phyloP scores from a whole-genome alignment of 768 basidiomycete species.

The Hysterangium stoloniferum region DNA sequence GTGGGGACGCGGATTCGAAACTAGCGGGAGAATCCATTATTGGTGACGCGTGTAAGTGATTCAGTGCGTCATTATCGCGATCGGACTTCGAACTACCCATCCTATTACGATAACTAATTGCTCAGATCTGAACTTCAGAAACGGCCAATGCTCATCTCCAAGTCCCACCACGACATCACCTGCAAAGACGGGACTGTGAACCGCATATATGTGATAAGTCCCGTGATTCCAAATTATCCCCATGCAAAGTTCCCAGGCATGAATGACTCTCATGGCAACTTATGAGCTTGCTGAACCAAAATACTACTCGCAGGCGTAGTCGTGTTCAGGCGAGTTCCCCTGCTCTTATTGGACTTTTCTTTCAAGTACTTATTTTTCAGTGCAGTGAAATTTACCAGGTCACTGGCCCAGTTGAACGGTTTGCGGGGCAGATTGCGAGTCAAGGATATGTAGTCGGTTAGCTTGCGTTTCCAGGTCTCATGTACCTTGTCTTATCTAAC shows the following conservation, averaged over 20 bases:
- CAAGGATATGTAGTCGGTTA: conserved; percentile 78
- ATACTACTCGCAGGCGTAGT: conserved; percentile 57
- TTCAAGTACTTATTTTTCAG: neutral
- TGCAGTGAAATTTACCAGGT: conserved; percentile 91
- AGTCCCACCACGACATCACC: conserved; percentile 69
- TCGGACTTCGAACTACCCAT: no score
- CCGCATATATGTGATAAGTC: conserved; percentile 77
- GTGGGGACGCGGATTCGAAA: no score
- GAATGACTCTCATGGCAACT: conserved; percentile 1
- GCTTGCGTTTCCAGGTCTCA: conserved; percentile 18
- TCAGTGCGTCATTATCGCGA: no score
- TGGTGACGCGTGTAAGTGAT: no score
- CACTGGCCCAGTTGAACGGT: conserved; percentile 94
- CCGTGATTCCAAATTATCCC: conserved; percentile 73
- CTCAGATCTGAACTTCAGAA: no score
- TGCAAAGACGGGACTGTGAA: conserved; percentile 59
- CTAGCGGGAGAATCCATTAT: no score
- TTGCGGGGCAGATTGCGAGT: conserved; percentile 80
- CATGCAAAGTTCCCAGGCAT: conserved; percentile 85
- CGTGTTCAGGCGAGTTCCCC: conserved; percentile 56
- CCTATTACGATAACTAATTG: no score
- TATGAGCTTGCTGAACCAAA: conserved; percentile 20
- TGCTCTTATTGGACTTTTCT: neutral
- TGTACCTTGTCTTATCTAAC: neutral
- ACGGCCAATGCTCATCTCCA: conserved; percentile 90